Conservation (phyloP, 2,329 filamentous ascomycete species). For the Plectosphaerella cucumerina region DNA sequence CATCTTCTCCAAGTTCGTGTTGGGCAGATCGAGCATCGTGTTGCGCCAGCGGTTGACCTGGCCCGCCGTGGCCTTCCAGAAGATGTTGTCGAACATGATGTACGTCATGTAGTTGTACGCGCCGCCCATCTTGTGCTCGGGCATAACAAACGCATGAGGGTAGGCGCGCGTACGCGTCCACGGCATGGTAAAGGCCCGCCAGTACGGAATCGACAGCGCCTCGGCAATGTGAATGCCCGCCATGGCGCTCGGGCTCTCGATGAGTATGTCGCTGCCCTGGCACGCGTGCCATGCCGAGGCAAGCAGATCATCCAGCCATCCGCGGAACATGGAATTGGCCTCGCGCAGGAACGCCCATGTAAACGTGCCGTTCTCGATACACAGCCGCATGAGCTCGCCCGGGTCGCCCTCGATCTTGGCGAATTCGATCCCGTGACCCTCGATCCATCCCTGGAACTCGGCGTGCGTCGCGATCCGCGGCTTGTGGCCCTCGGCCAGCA, state of each 20-base stretch:
- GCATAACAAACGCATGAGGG: constrained; percentile 92
- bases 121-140: constrained; percentile 90
- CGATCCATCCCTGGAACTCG: constrained; percentile 86
- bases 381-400: constrained; percentile 89
- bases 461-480: constrained; percentile 85
- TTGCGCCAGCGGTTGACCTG: constrained; percentile 94
- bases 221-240: constrained; percentile 97
- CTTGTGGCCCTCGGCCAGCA: constrained; percentile 82
- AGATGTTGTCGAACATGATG: constrained; percentile 92
- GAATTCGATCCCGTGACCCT: constrained; percentile 92
- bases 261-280: constrained; percentile 81
- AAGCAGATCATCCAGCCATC: constrained; percentile 91
- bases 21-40: constrained; percentile 70
- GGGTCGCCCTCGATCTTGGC: constrained; percentile 85
- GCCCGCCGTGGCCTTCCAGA: constrained; percentile 88
- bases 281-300: constrained; percentile 79
- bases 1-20: constrained; percentile 83
- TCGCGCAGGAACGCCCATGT: constrained; percentile 87
- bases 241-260: constrained; percentile 96
- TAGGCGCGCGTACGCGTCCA: constrained; percentile 96
- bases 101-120: constrained; percentile 95
- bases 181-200: constrained; percentile 96
- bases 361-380: constrained; percentile 96
- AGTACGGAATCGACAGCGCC: constrained; percentile 88
- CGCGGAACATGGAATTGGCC: constrained; percentile 81